Evolutionary conservation across 2,329 filamentous ascomycete species (phyloP).

Genomic region (Fusarium guadeloupense): DNA sequence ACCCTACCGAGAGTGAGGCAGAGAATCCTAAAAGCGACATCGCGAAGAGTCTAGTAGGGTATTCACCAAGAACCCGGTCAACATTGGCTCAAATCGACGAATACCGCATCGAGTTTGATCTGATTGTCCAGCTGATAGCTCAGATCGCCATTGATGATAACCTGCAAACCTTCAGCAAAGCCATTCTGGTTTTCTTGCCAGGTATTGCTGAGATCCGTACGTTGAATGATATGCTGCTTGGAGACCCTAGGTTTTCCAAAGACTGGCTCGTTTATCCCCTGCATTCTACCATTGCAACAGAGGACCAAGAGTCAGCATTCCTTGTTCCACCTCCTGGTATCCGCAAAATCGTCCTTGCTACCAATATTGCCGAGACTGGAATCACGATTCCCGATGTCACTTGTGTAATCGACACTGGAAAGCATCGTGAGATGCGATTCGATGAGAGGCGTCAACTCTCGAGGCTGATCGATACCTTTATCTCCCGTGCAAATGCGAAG

Average conservation of each 20-base stretch:
- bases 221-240: slow-evolving; percentile 84
- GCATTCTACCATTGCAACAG: slow-evolving; percentile 93
- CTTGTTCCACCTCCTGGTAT: slow-evolving; percentile 81
- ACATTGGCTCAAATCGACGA: slow-evolving; percentile 84
- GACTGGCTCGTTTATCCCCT: slow-evolving; percentile 89
- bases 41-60: slow-evolving; percentile 72
- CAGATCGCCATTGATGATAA: slow-evolving; percentile 75
- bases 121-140: slow-evolving; percentile 82
- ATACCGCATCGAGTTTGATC: slow-evolving; percentile 88
- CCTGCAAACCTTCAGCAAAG: slow-evolving; percentile 80
- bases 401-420: slow-evolving; percentile 94
- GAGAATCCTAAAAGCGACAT: slow-evolving; percentile 66
- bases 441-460: slow-evolving; percentile 94
- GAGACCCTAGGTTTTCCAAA: slow-evolving; percentile 77
- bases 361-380: slow-evolving; percentile 98
- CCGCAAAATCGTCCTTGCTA: slow-evolving; percentile 94
- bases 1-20: slow-evolving; percentile 60
- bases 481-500: slow-evolving; percentile 94
- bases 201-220: slow-evolving; percentile 93
- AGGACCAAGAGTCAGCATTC: slow-evolving; percentile 96
- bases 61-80: slow-evolving; percentile 79
- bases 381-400: slow-evolving; percentile 99
- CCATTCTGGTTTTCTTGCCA: slow-evolving; percentile 92
- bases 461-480: slow-evolving; percentile 90
- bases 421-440: slow-evolving; percentile 97